phyloP scores from a whole-genome alignment of 108 stramenopile species.

The Nitzschia palea region DNA sequence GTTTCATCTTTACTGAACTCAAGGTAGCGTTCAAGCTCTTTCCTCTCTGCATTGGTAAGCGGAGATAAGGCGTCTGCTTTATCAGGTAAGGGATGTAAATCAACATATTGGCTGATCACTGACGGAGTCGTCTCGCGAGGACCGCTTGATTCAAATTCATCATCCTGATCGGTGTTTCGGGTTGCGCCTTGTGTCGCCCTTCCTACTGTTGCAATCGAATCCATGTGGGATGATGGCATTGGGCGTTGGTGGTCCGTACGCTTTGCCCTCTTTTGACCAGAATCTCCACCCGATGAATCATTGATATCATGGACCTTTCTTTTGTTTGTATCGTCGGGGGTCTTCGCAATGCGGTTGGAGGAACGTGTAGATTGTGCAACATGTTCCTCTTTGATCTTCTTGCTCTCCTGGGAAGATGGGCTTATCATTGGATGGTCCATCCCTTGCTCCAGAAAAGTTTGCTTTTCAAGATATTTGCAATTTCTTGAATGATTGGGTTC shows the following conservation, averaged over 20 bases:
- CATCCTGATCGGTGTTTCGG: too few species aligned
- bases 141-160: too few species aligned
- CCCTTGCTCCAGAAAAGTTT: neutral
- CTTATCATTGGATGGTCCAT: neutral
- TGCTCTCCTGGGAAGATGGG: neutral
- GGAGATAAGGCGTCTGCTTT: neutral
- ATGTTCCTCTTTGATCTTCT: neutral
- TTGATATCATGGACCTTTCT: neutral
- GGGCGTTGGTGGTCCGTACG: neutral
- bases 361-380: neutral
- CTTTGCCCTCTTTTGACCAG: neutral
- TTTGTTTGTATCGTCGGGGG: neutral
- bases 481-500: too few species aligned
- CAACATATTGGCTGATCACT: slow-evolving; percentile 2
- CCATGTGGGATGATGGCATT: neutral
- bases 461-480: too few species aligned
- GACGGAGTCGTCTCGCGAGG: neutral
- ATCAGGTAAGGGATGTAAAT: slow-evolving; percentile 8
- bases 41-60: slow-evolving; percentile 19
- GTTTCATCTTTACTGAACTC: slow-evolving; percentile 41
- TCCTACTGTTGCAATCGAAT: slow-evolving; percentile 9
- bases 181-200: too few species aligned
- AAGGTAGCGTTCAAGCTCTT: slow-evolving; percentile 33
- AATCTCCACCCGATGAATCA: neutral
- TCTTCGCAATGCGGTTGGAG: neutral